Percentiles rank a stretch among this genome's conserved stretches.
phyloP scores from a whole-genome alignment of 1,139 yeast species.

The Barnettozyma hawaiiensis region DNA sequence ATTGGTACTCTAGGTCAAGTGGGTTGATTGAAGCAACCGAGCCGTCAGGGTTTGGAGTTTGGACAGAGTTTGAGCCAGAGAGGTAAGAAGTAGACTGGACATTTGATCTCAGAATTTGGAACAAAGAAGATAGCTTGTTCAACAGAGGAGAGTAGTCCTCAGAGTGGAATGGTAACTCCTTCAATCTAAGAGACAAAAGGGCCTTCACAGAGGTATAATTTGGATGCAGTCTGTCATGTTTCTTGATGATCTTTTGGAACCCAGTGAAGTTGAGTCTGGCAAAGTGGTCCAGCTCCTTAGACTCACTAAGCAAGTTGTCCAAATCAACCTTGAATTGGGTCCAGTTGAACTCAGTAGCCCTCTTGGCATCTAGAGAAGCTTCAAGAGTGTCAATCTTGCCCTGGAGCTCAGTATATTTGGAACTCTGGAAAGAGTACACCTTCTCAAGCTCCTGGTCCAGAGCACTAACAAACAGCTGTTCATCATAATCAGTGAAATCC shows the following conservation, averaged over 20 bases:
- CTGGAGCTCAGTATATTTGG: conserved; percentile 65
- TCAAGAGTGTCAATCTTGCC: conserved; percentile 62
- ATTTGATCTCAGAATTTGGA: conserved; percentile 76
- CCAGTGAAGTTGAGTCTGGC: conserved; percentile 92
- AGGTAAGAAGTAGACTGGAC: conserved; percentile 29
- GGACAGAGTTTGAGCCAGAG: conserved; percentile 24
- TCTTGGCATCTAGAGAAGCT: conserved; percentile 30
- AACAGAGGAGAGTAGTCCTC: conserved; percentile 93
- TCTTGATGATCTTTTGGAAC: conserved; percentile 87
- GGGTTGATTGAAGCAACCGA: conserved; percentile 27
- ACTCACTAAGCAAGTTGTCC: conserved; percentile 66
- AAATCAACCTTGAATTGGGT: conserved; percentile 54
- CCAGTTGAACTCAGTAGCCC: conserved; percentile 40
- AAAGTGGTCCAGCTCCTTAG: conserved; percentile 85
- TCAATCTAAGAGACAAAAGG: conserved; percentile 77
- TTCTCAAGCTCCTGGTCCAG: conserved; percentile 84
- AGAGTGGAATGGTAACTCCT: conserved; percentile 83
- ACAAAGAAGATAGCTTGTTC: conserved; percentile 75
- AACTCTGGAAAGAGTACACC: conserved; percentile 81
- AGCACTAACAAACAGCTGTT: conserved; percentile 71
- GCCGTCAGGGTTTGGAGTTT: conserved; percentile 22
- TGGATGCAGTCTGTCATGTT: conserved; percentile 88
- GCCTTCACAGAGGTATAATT: conserved; percentile 79
- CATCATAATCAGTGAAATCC: conserved; percentile 75
- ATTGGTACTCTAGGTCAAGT: conserved; percentile 53